A percentile compares a stretch with the other conserved stretches of the same genome.
Evolutionary conservation across 306 rosid genomes (phyloP).

Genomic region (Corylus americana): DNA sequence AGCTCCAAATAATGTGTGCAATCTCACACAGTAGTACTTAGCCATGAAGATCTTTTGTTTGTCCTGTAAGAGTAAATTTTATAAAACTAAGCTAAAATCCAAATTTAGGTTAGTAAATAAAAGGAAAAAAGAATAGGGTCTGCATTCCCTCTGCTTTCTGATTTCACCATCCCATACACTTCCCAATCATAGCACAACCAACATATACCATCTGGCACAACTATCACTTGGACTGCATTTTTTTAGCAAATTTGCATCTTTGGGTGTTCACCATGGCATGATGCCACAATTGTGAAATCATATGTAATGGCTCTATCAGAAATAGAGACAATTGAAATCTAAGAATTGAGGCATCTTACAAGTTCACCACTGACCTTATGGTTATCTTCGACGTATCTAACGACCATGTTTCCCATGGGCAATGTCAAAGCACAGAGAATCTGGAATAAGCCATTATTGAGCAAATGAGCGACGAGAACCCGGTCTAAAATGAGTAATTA

Average conservation of each 20-base stretch:
- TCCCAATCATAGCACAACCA: not conserved
- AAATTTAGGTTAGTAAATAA: not conserved
- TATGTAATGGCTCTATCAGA: not conserved
- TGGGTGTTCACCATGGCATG: not conserved
- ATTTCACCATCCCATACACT: not conserved
- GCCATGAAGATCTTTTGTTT: constrained; percentile 90
- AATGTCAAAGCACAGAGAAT: constrained; percentile 66
- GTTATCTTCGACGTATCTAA: constrained; percentile 68
- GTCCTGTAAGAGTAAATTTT: constrained; percentile 52
- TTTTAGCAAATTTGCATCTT: not conserved
- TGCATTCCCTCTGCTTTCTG: constrained; percentile 1
- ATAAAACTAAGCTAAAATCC: not conserved
- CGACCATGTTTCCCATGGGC: constrained; percentile 72
- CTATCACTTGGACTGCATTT: too few relatives aligned
- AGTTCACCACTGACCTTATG: constrained; percentile 54
- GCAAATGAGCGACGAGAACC: not conserved
- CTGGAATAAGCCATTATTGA: constrained; percentile 41
- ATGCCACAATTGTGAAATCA: not conserved
- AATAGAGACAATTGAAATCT: not conserved
- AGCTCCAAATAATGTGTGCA: constrained; percentile 79
- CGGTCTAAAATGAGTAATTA: not conserved
- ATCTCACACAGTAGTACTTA: constrained; percentile 82
- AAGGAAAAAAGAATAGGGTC: not conserved
- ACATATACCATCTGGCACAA: too few relatives aligned
- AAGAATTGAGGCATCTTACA: not conserved